Conservation (phyloP, 2,329 filamentous ascomycete genomes). For the Colletotrichum filicis region DNA sequence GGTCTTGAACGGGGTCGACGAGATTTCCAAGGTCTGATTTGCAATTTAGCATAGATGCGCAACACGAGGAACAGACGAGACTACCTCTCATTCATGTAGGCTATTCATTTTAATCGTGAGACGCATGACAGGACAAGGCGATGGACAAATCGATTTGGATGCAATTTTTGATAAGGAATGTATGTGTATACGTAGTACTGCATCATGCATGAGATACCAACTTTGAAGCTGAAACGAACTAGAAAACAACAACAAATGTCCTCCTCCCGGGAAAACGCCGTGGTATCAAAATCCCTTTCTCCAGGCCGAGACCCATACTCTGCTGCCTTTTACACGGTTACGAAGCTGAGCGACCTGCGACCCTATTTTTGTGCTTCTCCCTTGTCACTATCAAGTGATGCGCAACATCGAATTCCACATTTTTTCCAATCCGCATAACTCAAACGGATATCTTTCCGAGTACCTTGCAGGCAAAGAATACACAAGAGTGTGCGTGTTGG, state of each 20-base stretch:
- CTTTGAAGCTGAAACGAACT: not conserved
- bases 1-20: not conserved
- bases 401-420: not conserved
- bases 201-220: not conserved
- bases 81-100: not conserved
- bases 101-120: not conserved
- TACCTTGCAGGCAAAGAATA: not conserved
- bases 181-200: not conserved
- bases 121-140: not conserved
- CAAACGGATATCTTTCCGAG: not conserved
- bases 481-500: not conserved
- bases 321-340: not conserved
- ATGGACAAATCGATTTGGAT: not conserved
- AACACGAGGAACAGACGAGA: not conserved
- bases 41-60: not conserved
- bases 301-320: not conserved
- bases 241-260: not conserved
- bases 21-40: not conserved
- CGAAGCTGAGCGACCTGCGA: not conserved
- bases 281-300: slow-evolving; percentile 24
- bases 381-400: not conserved
- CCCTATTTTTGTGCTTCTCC: not conserved
- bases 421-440: too few relatives aligned
- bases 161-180: not conserved
- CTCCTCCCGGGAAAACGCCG: slow-evolving; percentile 2